Base-by-base conservation (phyloP, 2,329 filamentous ascomycete genomes). In the Neofusicoccum cordaticola region DNA sequence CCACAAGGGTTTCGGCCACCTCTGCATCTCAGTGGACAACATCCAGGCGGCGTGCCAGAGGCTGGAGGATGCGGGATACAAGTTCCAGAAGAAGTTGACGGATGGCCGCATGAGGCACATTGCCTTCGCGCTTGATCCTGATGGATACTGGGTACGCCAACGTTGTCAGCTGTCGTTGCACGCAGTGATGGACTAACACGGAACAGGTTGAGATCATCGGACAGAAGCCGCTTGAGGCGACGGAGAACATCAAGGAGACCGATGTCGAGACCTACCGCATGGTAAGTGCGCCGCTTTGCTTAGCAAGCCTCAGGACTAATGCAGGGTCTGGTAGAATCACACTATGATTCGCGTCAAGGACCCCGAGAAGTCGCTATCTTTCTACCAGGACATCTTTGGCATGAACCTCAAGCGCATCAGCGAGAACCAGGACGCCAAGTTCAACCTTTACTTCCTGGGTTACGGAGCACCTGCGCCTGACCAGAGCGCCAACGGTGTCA, bases 261-360 rank as follows among this genome's bases (percentile, higher is more conserved):
- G 90, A 97, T 70, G 78, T 88, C 0, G 76, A 78, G 17, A 91
- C 87, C 37, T 98, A 98, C 77, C 88, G 90, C 37, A 80, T 88
- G 84, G 84, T 79, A 79, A 62, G 19, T 51, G 35, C 4, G 7
- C 15, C 5, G 3, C 2, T 3, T 15, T 42, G n/a, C 8, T 89
- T 85, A 84, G 85, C 44, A 19, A 22, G 15, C 22, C 2, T 27
- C 9, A 17, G 13, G 6, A 19, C 53, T 47, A 4, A 63, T 4
- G 4, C 6, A 13, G 27, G 11, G 8, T 39, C 17, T 5, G 39
- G 51, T 66, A 90, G 87, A 93, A 95, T 80, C 91, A 95, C 80
- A 93, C 91, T 64, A 98, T 98, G 95, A 86, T 99, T 70, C 91
- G 95, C 35, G 90, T 98, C 80, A 98, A 97, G 72, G 81, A 83